These are phyloP conservation scores for Oryza meridionalis DNA, from an alignment of 176 grass and related monocot genomes.

Conservation along the genomic window DNA sequence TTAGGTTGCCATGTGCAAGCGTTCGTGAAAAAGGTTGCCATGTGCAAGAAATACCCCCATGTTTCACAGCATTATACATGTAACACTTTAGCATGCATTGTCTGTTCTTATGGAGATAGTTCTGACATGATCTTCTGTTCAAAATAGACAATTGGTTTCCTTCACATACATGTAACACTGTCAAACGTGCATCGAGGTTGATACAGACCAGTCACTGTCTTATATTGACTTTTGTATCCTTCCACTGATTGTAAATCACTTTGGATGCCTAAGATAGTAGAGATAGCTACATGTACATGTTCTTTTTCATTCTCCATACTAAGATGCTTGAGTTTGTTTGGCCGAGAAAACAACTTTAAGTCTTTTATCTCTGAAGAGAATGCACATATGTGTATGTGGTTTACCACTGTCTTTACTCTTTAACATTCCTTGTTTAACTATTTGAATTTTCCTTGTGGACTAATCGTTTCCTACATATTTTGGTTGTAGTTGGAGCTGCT, in stretches of 20 bases:
- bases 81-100: neutral
- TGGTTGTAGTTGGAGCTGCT: slow-evolving; percentile 64
- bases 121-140: neutral
- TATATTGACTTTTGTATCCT: neutral
- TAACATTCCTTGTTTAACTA: slow-evolving; percentile 6
- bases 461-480: slow-evolving; percentile 29
- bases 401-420: neutral
- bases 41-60: neutral
- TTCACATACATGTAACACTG: neutral
- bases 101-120: neutral
- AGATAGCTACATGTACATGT: neutral
- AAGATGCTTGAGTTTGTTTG: slow-evolving; percentile 10
- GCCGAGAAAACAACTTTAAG: neutral
- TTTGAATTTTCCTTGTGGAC: slow-evolving; percentile 30
- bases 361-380: slow-evolving; percentile 19
- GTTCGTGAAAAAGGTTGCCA: neutral
- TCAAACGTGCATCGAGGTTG: neutral
- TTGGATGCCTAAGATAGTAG: neutral
- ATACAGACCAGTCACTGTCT: neutral
- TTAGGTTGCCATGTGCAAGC: neutral
- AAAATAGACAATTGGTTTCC: neutral
- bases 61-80: neutral
- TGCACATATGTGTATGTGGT: neutral
- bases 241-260: neutral
- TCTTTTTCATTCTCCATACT: neutral